phyloP scores from a whole-genome alignment of 495 filamentous ascomycete species.

The Penicillium waksmanii region DNA sequence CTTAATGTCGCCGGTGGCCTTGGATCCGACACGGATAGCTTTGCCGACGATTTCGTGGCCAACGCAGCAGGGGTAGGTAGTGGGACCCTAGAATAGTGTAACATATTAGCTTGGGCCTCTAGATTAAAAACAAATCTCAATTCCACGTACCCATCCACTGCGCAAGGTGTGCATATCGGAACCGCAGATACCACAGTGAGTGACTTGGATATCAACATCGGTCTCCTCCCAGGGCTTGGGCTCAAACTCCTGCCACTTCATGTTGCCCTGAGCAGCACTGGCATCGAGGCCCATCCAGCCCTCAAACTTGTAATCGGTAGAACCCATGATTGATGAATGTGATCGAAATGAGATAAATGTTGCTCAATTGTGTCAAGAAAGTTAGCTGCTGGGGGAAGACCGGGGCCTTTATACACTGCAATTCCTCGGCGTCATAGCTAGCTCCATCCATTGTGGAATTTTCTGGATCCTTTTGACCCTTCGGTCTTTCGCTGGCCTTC shows the following conservation, averaged over 20 bases:
- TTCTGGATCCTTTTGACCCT: not conserved
- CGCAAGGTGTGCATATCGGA: constrained; percentile 74
- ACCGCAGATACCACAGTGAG: constrained; percentile 51
- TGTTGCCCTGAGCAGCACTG: constrained; percentile 67
- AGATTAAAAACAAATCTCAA: not conserved
- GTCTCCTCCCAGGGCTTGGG: constrained; percentile 82
- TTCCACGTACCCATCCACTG: constrained; percentile 64
- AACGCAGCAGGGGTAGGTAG: constrained; percentile 73
- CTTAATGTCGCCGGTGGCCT: constrained; percentile 64
- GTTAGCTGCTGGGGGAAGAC: not conserved
- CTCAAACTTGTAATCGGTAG: constrained; percentile 67
- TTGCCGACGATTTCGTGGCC: constrained; percentile 86
- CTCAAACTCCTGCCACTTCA: constrained; percentile 76
- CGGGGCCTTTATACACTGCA: not conserved
- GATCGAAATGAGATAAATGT: not conserved
- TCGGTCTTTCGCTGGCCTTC: no score
- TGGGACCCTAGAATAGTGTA: constrained; percentile 43
- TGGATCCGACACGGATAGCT: constrained; percentile 72
- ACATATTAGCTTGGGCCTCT: not conserved
- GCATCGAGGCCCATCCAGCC: constrained; percentile 78
- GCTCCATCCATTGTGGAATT: not conserved
- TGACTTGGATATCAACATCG: constrained; percentile 62
- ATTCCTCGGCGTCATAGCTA: not conserved
- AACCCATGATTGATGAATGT: constrained; percentile 39
- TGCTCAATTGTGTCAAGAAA: constrained; percentile 20